phyloP scores from a whole-genome alignment of 257 asterid genomes.

The Handroanthus guayacan region DNA sequence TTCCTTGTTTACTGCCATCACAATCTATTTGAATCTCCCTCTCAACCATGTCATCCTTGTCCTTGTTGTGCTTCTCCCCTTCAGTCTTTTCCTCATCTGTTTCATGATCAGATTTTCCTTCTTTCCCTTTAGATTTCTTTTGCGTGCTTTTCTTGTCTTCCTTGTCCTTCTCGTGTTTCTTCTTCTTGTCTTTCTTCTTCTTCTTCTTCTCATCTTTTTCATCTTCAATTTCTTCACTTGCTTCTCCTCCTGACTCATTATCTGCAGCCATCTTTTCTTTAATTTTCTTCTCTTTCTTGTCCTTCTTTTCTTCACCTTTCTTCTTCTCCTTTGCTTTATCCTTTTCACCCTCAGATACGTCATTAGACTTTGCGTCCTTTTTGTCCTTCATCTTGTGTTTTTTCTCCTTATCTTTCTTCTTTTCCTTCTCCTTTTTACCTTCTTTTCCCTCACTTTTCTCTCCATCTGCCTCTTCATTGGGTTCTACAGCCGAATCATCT shows the following conservation, averaged over 20 bases:
- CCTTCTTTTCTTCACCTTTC: slow-evolving; percentile 17
- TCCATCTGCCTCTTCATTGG: slow-evolving; percentile 37
- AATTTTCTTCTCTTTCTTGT: slow-evolving; percentile 26
- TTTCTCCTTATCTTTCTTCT: slow-evolving; percentile 35
- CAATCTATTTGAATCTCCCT: slow-evolving; percentile 56
- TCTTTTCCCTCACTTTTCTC: slow-evolving; percentile 19
- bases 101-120: slow-evolving; percentile 32
- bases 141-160: slow-evolving; percentile 35
- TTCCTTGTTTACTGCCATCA: slow-evolving; percentile 34
- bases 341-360: slow-evolving; percentile 26
- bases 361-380: slow-evolving; percentile 6
- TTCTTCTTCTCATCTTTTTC: slow-evolving; percentile 13
- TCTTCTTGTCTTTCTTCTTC: slow-evolving; percentile 24
- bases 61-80: slow-evolving; percentile 27
- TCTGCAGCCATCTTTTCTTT: slow-evolving; percentile 4
- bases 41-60: slow-evolving; percentile 21
- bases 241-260: slow-evolving; percentile 7
- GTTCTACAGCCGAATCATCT: slow-evolving; percentile 34
- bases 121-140: slow-evolving; percentile 34
- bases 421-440: slow-evolving; percentile 19
- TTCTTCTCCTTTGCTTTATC: background rate
- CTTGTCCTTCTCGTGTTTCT: slow-evolving; percentile 38
- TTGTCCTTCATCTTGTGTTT: slow-evolving; percentile 34
- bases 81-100: slow-evolving; percentile 29
- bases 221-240: slow-evolving; percentile 5